Evolutionary conservation across 139 green algal genomes (phyloP).

Genomic region (Micractinium sp.): DNA sequence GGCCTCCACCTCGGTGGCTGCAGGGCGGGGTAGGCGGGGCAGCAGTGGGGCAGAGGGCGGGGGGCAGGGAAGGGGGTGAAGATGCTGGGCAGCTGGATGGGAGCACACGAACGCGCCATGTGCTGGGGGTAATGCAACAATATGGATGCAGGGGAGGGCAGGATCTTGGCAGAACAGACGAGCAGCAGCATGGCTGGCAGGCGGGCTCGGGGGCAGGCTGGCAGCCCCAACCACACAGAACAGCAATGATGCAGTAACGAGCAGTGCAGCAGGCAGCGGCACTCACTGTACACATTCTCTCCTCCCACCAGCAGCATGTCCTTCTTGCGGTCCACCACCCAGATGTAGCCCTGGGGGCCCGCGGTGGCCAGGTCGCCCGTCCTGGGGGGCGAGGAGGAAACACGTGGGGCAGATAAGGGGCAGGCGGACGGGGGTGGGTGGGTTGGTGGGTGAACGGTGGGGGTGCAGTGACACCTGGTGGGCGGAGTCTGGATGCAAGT

Average conservation of each 20-base stretch:
- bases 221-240: no score
- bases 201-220: neutral
- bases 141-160: neutral
- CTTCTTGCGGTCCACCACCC: constrained; percentile 88
- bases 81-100: neutral
- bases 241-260: neutral
- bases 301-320: constrained; percentile 88
- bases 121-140: no score
- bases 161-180: no score
- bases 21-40: neutral
- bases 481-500: neutral
- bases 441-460: no score
- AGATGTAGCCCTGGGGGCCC: constrained; percentile 66
- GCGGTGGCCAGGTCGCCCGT: constrained; percentile 79
- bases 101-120: neutral
- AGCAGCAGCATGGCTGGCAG: neutral
- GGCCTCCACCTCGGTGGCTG: constrained; percentile 74
- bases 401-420: neutral
- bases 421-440: neutral
- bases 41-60: neutral
- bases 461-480: no score
- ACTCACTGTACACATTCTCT: constrained; percentile 90
- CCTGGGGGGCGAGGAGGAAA: neutral
- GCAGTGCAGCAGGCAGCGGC: neutral
- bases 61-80: neutral